Base-by-base conservation (phyloP, 371 early-diverging fungal species). In the Mucor indicus region DNA sequence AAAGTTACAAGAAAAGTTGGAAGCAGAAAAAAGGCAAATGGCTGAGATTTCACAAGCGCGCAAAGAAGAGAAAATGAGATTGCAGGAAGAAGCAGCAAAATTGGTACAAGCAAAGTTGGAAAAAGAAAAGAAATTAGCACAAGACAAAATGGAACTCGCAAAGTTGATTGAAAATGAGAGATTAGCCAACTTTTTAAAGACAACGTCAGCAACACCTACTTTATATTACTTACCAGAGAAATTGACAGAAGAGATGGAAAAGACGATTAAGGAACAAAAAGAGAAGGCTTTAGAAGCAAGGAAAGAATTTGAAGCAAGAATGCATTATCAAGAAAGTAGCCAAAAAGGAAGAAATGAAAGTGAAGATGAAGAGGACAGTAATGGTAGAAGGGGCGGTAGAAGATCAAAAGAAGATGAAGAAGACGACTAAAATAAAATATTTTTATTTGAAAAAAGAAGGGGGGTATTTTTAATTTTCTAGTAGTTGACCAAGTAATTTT, bases 211-310 rank as follows among this genome's bases (percentile, higher is more conserved):
- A 4, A 32, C 61, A 35, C 81, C 81, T 22, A 24, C 40, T 24
- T 50, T 83, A n/a, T 75, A 64, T 39, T 83, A 71, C 43, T 56
- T 72, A 35, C 83, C 83, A 15, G 62, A 62, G 8, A 70, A 65
- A 37, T 48, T 76, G 21, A 69, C 72, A 20, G 60, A 66, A 1
- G 48, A 50, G 8, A 53, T 62, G 42, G 19, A 33, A 31, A 39
- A 60, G 20, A 55, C 46, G 17, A 55, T 60, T 46, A 51, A 51
- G 2, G 19, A 54, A 16, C 64, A 69, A 50, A 61, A 55, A 27
- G 45, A 62, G 17, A 36, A 41, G 13, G 56, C 55, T 40, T 41
- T 48, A 12, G 21, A 55, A 32, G 61, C 48, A 36, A 45, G 55
- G 12, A 51, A 55, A 31, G 15, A 36, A 10, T 67, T 60, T 46